These are phyloP conservation scores for Candida argentea DNA, from an alignment of 805 yeast genomes.

Conservation along the genomic window DNA sequence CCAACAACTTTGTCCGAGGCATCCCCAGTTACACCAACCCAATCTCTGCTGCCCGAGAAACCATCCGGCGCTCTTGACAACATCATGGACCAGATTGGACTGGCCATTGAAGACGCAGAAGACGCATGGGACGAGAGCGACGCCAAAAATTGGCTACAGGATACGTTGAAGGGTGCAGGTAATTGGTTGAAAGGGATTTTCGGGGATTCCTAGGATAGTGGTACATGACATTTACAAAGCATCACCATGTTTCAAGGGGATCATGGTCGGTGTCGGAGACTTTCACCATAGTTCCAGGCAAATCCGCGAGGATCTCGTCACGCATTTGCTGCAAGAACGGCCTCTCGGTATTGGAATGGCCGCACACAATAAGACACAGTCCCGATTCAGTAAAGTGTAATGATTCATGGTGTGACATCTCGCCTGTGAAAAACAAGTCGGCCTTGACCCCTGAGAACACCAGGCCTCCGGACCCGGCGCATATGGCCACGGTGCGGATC, in stretches of 20 bases:
- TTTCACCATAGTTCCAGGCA: slow-evolving; percentile 32
- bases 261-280: slow-evolving; percentile 54
- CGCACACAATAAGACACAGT: slow-evolving; percentile 62
- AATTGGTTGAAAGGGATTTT: not conserved
- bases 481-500: slow-evolving; percentile 60
- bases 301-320: slow-evolving; percentile 36
- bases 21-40: too few relatives aligned
- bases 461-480: slow-evolving; percentile 92
- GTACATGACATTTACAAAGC: not conserved
- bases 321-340: slow-evolving; percentile 57
- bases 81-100: slow-evolving; percentile 4
- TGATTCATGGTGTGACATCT: slow-evolving; percentile 88
- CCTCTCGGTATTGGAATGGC: slow-evolving; percentile 89
- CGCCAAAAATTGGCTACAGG: slow-evolving; percentile 1
- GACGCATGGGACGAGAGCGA: slow-evolving; percentile 2
- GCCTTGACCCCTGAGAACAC: slow-evolving; percentile 53
- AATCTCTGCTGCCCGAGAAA: too few relatives aligned
- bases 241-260: slow-evolving; percentile 32
- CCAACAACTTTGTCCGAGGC: too few relatives aligned
- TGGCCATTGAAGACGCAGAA: slow-evolving; percentile 4
- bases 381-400: slow-evolving; percentile 64
- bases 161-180: not conserved
- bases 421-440: slow-evolving; percentile 85
- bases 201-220: not conserved
- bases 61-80: slow-evolving; percentile 3